Evolutionary conservation across 148 eudicot species (phyloP).

Genomic region (Dianthus caryophyllus): DNA sequence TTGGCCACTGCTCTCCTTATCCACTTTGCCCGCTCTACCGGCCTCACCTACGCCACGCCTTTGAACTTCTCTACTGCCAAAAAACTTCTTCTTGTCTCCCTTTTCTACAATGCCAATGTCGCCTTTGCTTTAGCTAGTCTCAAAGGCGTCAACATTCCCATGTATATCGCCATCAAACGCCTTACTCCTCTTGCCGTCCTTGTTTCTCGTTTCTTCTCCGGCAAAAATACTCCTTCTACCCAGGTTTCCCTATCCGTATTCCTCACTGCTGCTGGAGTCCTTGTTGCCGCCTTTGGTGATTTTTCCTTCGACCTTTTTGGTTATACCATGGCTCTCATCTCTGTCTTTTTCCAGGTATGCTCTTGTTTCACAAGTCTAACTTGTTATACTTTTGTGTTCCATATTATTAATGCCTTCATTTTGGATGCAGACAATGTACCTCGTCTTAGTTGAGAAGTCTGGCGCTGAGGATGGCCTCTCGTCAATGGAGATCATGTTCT

Average conservation of each 20-base stretch:
- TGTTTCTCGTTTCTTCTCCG: constrained; percentile 67
- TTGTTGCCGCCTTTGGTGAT: constrained; percentile 93
- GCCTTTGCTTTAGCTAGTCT: constrained; percentile 97
- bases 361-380: too few relatives aligned
- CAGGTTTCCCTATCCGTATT: constrained; percentile 89
- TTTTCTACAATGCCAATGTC: constrained; percentile 96
- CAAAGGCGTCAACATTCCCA: constrained; percentile 98
- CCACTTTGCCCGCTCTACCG: constrained; percentile 65
- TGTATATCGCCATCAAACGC: constrained; percentile 95
- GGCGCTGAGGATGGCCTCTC: constrained; percentile 98
- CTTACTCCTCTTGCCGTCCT: constrained; percentile 95
- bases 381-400: too few relatives aligned
- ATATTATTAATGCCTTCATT: constrained; percentile 8
- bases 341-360: constrained; percentile 86
- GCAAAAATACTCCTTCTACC: constrained; percentile 71
- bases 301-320: constrained; percentile 91
- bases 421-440: constrained; percentile 90
- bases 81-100: constrained; percentile 78
- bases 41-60: constrained; percentile 71
- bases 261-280: constrained; percentile 83
- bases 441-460: constrained; percentile 87
- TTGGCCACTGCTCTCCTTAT: constrained; percentile 75
- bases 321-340: constrained; percentile 82
- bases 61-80: constrained; percentile 69
- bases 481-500: constrained; percentile 93